Percentiles rank a stretch among this genome's conserved stretches.
Conservation (phyloP, 1,139 yeast species). For the Hansenula lynferdii region DNA sequence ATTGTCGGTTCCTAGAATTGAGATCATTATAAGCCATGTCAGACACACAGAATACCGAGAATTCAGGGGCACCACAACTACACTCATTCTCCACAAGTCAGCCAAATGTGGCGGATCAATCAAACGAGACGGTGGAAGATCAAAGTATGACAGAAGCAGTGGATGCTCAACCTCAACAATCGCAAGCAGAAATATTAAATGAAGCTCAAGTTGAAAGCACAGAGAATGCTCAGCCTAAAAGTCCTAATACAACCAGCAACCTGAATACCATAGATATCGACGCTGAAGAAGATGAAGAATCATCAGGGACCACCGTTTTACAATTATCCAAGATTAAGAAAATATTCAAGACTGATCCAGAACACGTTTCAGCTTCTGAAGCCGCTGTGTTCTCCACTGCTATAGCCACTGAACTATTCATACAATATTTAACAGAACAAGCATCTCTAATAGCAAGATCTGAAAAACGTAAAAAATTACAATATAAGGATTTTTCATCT, state of each 20-base stretch:
- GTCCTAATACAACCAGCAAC: constrained; percentile 3
- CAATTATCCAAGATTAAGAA: constrained; percentile 82
- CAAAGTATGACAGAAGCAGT: neutral
- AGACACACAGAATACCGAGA: neutral
- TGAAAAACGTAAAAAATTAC: constrained; percentile 65
- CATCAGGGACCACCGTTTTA: constrained; percentile 29
- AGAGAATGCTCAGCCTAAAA: too few species aligned
- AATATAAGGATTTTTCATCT: constrained; percentile 69
- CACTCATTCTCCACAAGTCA: constrained; percentile 7
- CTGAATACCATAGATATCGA: neutral
- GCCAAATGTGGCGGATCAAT: neutral
- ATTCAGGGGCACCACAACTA: constrained; percentile 1
- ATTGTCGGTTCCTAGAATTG: too few species aligned
- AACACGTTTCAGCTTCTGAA: constrained; percentile 69
- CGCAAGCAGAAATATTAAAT: too few species aligned
- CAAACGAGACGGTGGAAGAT: constrained; percentile 1
- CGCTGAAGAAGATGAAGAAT: constrained; percentile 8
- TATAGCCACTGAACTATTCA: constrained; percentile 81
- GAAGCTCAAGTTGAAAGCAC: neutral
- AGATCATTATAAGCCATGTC: too few species aligned
- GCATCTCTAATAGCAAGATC: constrained; percentile 66
- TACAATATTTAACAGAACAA: constrained; percentile 76
- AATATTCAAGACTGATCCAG: constrained; percentile 84
- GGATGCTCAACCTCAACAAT: constrained; percentile 1
- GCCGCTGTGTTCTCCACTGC: constrained; percentile 82